Evolutionary conservation across 768 basidiomycete species (phyloP), one percentile per base, ranked within the genome.

Genomic region (Tricholoma matsutake): DNA sequence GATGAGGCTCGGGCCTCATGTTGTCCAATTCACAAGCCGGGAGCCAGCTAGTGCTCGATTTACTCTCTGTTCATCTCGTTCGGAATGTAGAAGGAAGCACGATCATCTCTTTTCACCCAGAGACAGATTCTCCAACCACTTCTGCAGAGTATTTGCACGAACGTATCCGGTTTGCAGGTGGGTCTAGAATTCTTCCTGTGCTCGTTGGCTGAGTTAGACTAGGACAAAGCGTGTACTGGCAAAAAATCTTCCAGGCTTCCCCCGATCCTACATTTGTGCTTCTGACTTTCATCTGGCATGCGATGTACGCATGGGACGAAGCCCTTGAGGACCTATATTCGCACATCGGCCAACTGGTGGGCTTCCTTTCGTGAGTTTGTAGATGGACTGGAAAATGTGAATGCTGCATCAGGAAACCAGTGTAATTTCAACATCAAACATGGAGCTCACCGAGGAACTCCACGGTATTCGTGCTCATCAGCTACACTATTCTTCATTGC

Each of bases 391-490:
- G 11, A 52, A 28, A 43, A 10, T 37, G 22, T 35, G 18, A 11
- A n/a, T 47, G 16, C 0, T 31, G 8, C 13, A 16, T 32, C 45
- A 84, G 81, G 83, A 85, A 75, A 72, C 78, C 18, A 65, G 67
- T 16, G 78, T 79, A n/a, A 77, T 83, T 20, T 52, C 58, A n/a
- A 78, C 73, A 13, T 73, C 73, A 29, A 72, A 78, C 18, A 78
- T 80, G 64, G 64, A 61, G 9, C 71, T 84, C 45, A 84, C 84
- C 1, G 77, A 74, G n/a, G 76, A 82, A 54, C 71, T 85, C 32
- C 81, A 84, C 62, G 72, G 81, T 60, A 72, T 85, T 59, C 82
- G 82, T 41, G 83, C 83, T 0, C 81, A 83, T 64, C 75, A 82
- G 8, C 72, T 84, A 14, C 80, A 83, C 62, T 81, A 83, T 62